These are phyloP conservation scores for Catunica adiposa DNA, from an alignment of 2,329 filamentous ascomycete species.

Conservation along the genomic window DNA sequence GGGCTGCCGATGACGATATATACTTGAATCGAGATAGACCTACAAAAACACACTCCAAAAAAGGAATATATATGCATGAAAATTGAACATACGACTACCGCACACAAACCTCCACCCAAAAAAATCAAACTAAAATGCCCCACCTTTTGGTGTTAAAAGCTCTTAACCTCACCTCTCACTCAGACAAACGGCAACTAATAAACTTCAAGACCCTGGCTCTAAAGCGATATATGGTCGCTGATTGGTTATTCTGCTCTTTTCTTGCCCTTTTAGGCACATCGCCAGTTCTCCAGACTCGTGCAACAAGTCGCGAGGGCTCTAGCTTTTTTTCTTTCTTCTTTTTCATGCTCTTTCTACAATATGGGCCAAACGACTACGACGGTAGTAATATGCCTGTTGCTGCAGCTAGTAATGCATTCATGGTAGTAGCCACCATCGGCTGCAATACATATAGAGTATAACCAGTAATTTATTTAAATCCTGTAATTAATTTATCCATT, in stretches of 20 bases:
- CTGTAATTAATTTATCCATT: slow-evolving; percentile 7
- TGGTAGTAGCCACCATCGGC: background rate
- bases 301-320: too few species aligned
- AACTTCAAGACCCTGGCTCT: background rate
- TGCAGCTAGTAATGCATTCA: background rate
- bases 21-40: background rate
- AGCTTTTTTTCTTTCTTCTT: background rate
- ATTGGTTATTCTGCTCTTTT: slow-evolving; percentile 3
- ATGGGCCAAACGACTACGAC: background rate
- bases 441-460: background rate
- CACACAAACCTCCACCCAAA: background rate
- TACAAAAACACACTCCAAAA: background rate
- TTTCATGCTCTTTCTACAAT: background rate
- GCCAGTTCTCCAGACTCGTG: too few species aligned
- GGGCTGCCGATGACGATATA: background rate
- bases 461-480: background rate
- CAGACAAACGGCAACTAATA: background rate
- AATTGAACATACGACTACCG: too few species aligned
- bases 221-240: background rate
- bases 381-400: background rate
- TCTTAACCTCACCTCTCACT: background rate
- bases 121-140: background rate
- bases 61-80: background rate
- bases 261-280: background rate
- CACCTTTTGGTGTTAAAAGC: background rate